phyloP scores from a whole-genome alignment of 495 filamentous ascomycete species.

The Penicillium cataractarum region DNA sequence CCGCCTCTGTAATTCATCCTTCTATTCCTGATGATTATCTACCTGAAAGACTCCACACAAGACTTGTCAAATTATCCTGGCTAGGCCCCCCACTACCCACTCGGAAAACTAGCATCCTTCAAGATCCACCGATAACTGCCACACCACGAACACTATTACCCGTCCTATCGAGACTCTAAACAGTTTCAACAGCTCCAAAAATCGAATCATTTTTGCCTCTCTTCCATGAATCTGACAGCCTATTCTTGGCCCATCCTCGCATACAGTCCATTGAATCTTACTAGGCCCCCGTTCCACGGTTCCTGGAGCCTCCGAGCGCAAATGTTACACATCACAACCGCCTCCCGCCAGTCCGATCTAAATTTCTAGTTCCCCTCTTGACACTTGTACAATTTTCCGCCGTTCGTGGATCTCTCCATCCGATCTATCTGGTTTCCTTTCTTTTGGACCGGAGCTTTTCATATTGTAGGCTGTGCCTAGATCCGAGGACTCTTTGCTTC shows the following conservation, averaged over 20 bases:
- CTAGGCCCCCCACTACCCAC: not conserved
- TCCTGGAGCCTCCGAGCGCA: conserved; percentile 9
- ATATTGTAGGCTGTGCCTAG: not conserved
- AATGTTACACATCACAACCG: conserved; percentile 39
- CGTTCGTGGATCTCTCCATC: conserved; percentile 27
- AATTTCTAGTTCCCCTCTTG: conserved; percentile 6
- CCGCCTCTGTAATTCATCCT: not conserved
- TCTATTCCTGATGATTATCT: not conserved
- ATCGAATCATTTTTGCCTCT: not conserved
- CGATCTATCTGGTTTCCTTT: conserved; percentile 25
- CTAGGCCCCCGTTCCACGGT: conserved; percentile 16
- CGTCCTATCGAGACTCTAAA: not conserved
- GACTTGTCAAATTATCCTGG: not conserved
- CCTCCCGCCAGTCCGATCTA: not conserved
- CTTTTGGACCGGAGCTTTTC: not conserved
- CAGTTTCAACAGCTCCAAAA: not conserved
- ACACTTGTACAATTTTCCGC: not conserved
- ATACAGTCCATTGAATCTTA: conserved; percentile 17
- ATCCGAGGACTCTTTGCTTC: not conserved
- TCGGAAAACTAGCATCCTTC: not conserved
- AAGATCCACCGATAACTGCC: not conserved
- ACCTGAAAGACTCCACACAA: not conserved
- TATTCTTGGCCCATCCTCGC: not conserved
- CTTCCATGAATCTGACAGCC: not conserved
- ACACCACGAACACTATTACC: not conserved